Percentiles rank a stretch among this genome's conserved stretches.
phyloP scores from a whole-genome alignment of 352 stramenopile species.

The Phytophthora aleatoria region DNA sequence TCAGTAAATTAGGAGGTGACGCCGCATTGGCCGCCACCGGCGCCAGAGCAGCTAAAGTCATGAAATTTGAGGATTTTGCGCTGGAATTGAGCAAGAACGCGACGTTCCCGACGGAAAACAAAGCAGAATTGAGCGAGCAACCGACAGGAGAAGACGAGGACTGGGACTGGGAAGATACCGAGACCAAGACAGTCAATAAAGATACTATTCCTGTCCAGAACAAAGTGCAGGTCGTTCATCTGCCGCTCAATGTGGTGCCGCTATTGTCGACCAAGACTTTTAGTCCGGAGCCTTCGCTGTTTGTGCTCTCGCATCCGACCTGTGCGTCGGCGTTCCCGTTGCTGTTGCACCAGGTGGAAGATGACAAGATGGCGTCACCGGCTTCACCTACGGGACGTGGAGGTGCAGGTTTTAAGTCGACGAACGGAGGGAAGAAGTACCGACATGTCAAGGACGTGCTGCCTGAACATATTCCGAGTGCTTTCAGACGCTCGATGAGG shows the following conservation, averaged over 20 bases:
- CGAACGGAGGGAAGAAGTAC: constrained; percentile 34
- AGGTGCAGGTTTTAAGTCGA: constrained; percentile 5
- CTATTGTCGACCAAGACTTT: constrained; percentile 51
- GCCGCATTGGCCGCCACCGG: constrained; percentile 8
- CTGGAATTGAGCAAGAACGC: constrained; percentile 26
- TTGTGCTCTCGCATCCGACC: constrained; percentile 69
- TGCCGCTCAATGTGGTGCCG: constrained; percentile 63
- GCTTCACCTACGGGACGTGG: constrained; percentile 14
- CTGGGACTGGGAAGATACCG: constrained; percentile 59
- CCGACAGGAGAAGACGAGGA: constrained; percentile 31
- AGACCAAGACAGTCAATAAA: neutral
- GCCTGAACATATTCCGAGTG: constrained; percentile 67
- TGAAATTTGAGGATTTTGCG: constrained; percentile 61
- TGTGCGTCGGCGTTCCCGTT: constrained; percentile 76
- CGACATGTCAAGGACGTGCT: constrained; percentile 69
- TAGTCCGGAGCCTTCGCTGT: constrained; percentile 61
- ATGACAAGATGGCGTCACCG: constrained; percentile 4
- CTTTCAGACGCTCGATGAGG: constrained; percentile 63
- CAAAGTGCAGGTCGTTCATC: constrained; percentile 50
- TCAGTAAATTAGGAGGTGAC: constrained; percentile 24
- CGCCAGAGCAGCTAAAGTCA: constrained; percentile 24
- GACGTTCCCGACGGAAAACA: constrained; percentile 15
- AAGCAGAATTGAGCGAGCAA: constrained; percentile 14
- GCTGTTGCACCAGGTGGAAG: constrained; percentile 58
- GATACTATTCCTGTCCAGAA: neutral